Evolutionary conservation across 2,329 filamentous ascomycete genomes (phyloP), one percentile per base, ranked within the genome.

Genomic region (Penicillium griseofulvum): DNA sequence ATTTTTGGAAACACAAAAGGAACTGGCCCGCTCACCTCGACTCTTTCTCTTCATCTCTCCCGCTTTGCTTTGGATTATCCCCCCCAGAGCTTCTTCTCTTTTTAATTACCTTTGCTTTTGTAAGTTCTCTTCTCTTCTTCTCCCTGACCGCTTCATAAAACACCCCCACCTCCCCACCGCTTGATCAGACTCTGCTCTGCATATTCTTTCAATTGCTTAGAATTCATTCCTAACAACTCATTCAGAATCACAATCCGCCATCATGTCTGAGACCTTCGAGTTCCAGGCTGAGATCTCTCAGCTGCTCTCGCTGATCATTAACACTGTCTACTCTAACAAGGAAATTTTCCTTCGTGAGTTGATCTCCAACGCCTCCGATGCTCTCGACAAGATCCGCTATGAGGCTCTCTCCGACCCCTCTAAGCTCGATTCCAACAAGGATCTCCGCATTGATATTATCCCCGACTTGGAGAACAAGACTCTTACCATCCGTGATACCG

Each of bases 271-370:
- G 84, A 97, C 92, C 69, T 99, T 99, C 83, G 93, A 97, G 89
- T 99, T 97, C 85, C 94, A 99, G 89, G 94, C 94, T 89, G 94
- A 99, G 90, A 99, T 99, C 78, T 97, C 93, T 89, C 94, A 99
- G 90, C 90, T 99, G 67, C 89, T 99, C 76, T 91, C 88, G 69
- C 90, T 99, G 78, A 99, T 99, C 82, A 99, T 99, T 87, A 99
- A 99, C 90, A 97, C 94, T 67, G 94, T 99, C 83, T 99, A 97
- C 86, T 97, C 92, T 71, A 99, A 99, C 89, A 99, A 99, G 86
- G 94, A 97, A 83, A 97, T 99, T 77, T 99, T 99, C 88, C 83
- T 99, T 72, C 85, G 94, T 88, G 94, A 99, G 83, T 77, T 99
- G 71, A 90, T 99, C 74, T 97, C 94, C 82, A 99, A 99, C 82